Evolutionary conservation across 768 basidiomycete species (phyloP), one percentile per base, ranked within the genome.

Genomic region (Leccinum disarticulatum): DNA sequence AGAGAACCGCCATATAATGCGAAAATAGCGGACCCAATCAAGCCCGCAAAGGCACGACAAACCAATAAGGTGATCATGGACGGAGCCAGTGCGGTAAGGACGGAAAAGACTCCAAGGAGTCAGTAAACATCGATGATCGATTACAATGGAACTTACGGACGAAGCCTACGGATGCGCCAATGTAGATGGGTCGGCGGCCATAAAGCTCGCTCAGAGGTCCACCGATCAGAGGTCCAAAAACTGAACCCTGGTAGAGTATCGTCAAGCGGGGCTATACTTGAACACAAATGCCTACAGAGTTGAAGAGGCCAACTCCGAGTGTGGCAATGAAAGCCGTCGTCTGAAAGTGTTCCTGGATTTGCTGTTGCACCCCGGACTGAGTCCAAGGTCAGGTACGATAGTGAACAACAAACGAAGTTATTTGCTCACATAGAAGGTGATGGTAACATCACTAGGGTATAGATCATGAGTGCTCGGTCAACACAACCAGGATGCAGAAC

Each of bases 391-490:
- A 66, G 46, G 13, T 14, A 36, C 27, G 4, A 43, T 33, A 11
- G 3, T 27, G 49, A 33, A 54, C 36, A n/a, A 22, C 3, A 46
- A 17, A 48, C 13, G 11, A 49, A 38, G 30, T 25, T 22, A 11
- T 58, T 14, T 33, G 35, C 67, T 61, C 52, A 73, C 71, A 54
- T 73, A 72, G 48, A 71, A 71, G 0, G 71, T 73, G 6, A 64
- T 25, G 7, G 71, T 25, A 49, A 70, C 7, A 55, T 70, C 69
- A 60, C 68, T 70, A 28, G 17, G 58, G 28, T 35, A 22, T 9
- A 38, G 14, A 52, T 31, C 8, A 35, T 70, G 36, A 70, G 52
- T 28, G 2, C 25, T 31, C 9, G 13, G 31, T 43, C 50, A 41
- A 54, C 5, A 61, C n/a, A 31, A 52, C 8, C 6, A 11, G 57